A percentile compares a stretch with the other conserved stretches of the same genome.
These are phyloP conservation scores for Musa itinerans DNA, from an alignment of 176 grass and related monocot genomes.

Conservation along the genomic window DNA sequence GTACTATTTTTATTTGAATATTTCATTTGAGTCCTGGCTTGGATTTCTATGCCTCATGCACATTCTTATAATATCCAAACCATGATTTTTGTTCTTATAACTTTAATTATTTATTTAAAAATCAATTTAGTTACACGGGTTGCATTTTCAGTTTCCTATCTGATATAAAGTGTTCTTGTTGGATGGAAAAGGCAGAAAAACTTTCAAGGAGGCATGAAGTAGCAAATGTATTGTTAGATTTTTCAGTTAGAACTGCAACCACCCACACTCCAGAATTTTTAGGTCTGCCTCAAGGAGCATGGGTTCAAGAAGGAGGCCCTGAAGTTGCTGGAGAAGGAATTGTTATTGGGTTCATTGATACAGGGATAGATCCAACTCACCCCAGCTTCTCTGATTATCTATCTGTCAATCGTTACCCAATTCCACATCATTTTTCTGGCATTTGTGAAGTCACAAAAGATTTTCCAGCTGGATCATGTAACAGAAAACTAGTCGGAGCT, in stretches of 20 bases:
- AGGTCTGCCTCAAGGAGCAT: conserved; percentile 76
- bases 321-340: conserved; percentile 76
- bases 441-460: conserved; percentile 90
- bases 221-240: conserved; percentile 72
- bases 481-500: conserved; percentile 94
- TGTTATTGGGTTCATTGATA: conserved; percentile 85
- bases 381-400: conserved; percentile 73
- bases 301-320: conserved; percentile 78
- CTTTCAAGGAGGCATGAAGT: conserved; percentile 74
- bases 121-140: neutral
- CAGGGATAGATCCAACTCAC: conserved; percentile 86
- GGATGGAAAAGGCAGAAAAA: conserved; percentile 60
- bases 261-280: conserved; percentile 96
- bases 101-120: neutral
- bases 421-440: conserved; percentile 77
- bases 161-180: conserved; percentile 25
- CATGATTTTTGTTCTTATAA: neutral
- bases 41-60: no score
- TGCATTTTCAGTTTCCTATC: neutral
- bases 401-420: conserved; percentile 53
- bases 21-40: no score
- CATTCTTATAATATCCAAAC: no score
- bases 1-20: no score
- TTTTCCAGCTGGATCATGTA: conserved; percentile 96
- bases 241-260: conserved; percentile 81